Base-by-base conservation (phyloP, 2,329 filamentous ascomycete genomes). In the Zalaria obscura region DNA sequence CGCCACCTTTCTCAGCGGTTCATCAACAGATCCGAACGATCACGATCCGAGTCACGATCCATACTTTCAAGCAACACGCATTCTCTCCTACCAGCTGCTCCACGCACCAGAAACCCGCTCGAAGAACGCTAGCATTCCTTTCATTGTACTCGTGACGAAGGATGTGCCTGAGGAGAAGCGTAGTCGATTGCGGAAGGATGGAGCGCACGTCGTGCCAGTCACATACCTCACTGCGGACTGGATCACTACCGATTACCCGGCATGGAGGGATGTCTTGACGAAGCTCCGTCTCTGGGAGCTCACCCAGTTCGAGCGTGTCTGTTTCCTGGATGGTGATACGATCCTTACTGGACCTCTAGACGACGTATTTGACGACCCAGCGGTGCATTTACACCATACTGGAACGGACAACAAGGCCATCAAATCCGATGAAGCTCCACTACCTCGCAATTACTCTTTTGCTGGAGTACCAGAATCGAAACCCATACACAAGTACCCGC, bases 251-350 rank as follows among this genome's bases (percentile, higher is more conserved):
- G 50, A 40, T 25, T 40, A 47, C 6, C 41, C 47, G 5, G 49
- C 54, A 25, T 65, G 58, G 59, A 46, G 51, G 36, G 53, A 61
- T 27, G 52, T 63, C 25, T 51, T 64, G 52, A 55, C 57, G 10
- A 65, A 65, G 48, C 48, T 65, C 26, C 57, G 58, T 25, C 50
- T 61, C 2, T 64, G 54, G 53, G 50, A 63, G 45, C 51, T 64
- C 41, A 58, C 52, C 2, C 51, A 62, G 35, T 64, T 61, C 47
- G 56, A 58, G 27, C 48, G 48, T 9, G 54, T 64, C 34, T 48
- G 52, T 27, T 55, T 61, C 50, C 45, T 63, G 4, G 60, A 63
- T 40, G 54, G 51, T 34, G 60, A 62, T 40, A 57, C 48, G 2
- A 45, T 60, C 27, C 49, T 61, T 5, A 50, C 45, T 11, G 31